phyloP scores from a whole-genome alignment of 768 basidiomycete genomes.

The Phlegmacium glaucopus region DNA sequence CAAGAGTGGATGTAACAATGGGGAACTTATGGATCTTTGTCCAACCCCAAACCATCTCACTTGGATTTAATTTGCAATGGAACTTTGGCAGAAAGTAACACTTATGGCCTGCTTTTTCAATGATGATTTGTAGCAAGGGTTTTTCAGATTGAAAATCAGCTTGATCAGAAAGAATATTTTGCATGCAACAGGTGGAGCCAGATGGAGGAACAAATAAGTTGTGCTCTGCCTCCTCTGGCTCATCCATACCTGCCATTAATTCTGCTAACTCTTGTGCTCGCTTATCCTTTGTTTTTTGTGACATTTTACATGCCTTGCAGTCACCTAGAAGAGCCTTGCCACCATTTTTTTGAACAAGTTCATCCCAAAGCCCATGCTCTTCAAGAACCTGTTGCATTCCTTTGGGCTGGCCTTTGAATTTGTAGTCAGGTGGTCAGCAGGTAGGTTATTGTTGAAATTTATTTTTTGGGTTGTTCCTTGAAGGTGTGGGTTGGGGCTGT shows the following conservation, averaged over 20 bases:
- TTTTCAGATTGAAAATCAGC: conserved; percentile 26
- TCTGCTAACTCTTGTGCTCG: conserved; percentile 1
- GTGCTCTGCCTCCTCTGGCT: conserved; percentile 3
- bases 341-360: not conserved
- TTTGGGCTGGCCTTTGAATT: conserved; percentile 21
- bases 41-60: conserved; percentile 27
- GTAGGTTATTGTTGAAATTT: conserved; percentile 12
- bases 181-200: conserved; percentile 26
- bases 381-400: conserved; percentile 27
- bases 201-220: not conserved
- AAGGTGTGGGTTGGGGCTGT: conserved; percentile 19
- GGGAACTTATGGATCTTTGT: too few species aligned
- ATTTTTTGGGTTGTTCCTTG: conserved; percentile 28
- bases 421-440: not conserved
- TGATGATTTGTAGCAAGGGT: conserved; percentile 12
- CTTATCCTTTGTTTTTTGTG: conserved; percentile 6
- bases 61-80: conserved; percentile 36
- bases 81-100: conserved; percentile 24
- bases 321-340: conserved; percentile 2
- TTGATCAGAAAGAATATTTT: conserved; percentile 29
- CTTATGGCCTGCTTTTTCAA: conserved; percentile 27
- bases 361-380: conserved; percentile 30
- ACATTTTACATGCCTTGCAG: conserved; percentile 19
- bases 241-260: conserved; percentile 6
- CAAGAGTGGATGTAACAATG: too few species aligned